Percentiles rank a stretch among this genome's conserved stretches.
phyloP scores from a whole-genome alignment of 345 rosid species.

The Arabis hirsuta region DNA sequence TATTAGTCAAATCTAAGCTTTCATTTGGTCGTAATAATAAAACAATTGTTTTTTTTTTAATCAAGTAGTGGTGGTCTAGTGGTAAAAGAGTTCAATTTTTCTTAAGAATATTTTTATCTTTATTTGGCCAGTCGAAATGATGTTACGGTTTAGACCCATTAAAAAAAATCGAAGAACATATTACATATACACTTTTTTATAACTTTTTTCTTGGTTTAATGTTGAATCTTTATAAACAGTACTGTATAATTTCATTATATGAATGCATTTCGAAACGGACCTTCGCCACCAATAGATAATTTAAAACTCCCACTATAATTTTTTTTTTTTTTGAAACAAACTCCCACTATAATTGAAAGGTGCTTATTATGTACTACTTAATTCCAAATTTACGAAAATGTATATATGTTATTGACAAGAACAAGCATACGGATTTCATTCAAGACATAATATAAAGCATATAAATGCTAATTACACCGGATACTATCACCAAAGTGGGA shows the following conservation, averaged over 20 bases:
- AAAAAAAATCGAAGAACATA: neutral
- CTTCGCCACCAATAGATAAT: neutral
- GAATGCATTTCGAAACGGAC: neutral
- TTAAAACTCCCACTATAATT: neutral
- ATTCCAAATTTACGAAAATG: neutral
- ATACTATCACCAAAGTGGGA: neutral
- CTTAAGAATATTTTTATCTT: too few species aligned
- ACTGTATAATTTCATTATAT: neutral
- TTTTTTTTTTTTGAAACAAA: too few species aligned
- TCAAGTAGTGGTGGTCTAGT: too few species aligned
- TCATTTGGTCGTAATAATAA: slow-evolving; percentile 14
- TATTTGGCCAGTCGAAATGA: too few species aligned
- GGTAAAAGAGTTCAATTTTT: too few species aligned
- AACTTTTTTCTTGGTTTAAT: neutral
- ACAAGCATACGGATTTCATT: neutral
- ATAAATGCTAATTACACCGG: neutral
- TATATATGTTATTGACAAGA: neutral
- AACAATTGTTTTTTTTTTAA: neutral
- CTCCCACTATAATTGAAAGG: neutral
- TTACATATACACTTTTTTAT: neutral
- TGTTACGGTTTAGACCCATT: too few species aligned
- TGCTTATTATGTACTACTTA: neutral
- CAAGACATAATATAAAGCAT: neutral
- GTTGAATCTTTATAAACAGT: neutral
- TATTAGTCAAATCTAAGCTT: slow-evolving; percentile 23